Evolutionary conservation across 225 moss, liverwort and hornwort species (phyloP), one percentile per base, ranked within the genome.

Genomic region (Antitrichia curtipendula): DNA sequence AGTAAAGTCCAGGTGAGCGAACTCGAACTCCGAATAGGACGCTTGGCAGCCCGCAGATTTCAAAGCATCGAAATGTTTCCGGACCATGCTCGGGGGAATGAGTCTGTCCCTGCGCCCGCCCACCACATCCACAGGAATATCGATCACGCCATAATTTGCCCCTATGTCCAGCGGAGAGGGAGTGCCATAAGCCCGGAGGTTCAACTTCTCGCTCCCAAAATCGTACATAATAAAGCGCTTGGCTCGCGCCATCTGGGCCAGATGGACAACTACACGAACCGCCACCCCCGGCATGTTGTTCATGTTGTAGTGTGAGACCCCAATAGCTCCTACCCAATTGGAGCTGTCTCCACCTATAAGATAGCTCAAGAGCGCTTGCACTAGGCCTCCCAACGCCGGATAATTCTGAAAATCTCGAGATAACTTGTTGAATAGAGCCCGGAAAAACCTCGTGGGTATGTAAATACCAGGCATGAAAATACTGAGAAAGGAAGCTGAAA

Each of bases 231-330:
- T 81, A 75, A 98, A 96, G 25, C 92, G 92, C 68, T 94, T 93
- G 79, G 84, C 77, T 45, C 89, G 90, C 89, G 91, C 92, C 95
- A 98, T 95, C 88, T 98, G 98, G 40, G 91, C 78, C 18, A 98
- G 91, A 78, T 98, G 98, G 20, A 97, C 92, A 22, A 61, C 95
- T 24, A 98, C 97, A 76, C 92, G 93, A 27, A 94, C 91, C 28
- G 98, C 94, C 76, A 98, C 95, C 3, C 98, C 98, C 10, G 98
- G 98, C 98, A 98, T 98, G 64, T 98, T 94, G 59, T 98, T 95
- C 98, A 98, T 97, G 87, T 98, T 98, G 88, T 98, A 98, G 66
- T 98, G 98, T 1, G 98, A 93, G 71, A 96, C 89, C 22, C 95
- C 96, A 60, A 98, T 92, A 36, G 98, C 97, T 38, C 96, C 98